Evolutionary conservation across 768 basidiomycete species (phyloP), one percentile per base, ranked within the genome.

Genomic region (Ephemerocybe angulata): DNA sequence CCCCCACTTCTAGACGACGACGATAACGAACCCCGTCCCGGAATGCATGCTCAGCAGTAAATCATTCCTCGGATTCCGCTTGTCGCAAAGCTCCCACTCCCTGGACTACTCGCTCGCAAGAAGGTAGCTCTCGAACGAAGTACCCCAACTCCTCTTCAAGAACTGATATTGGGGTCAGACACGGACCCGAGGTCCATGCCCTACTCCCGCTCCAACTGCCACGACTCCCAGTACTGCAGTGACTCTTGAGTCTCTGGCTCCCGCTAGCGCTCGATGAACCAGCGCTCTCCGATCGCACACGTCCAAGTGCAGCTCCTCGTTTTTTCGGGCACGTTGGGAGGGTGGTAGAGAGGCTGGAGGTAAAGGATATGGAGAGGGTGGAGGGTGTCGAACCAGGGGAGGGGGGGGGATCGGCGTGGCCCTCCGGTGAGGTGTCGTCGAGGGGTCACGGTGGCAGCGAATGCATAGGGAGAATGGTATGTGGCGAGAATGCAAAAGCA

Each of bases 311-410:
- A 40, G n/a, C 3, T n/a, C n/a, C n/a, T n/a, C n/a, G n/a, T n/a
- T n/a, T n/a, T n/a, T n/a, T n/a, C n/a, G n/a, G n/a, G n/a, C n/a
- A n/a, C n/a, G n/a, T n/a, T n/a, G n/a, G n/a, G n/a, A n/a, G n/a
- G n/a, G 40, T 11, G 21, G 28, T 24, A 59, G 24, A 67, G 57
- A 60, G 87, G 64, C 86, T 88, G 22, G 84, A 75, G 44, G 75
- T 71, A 55, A 87, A 63, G 15, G 80, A 82, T 29, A 85, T 82
- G 38, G 79, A 77, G n/a, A n/a, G n/a, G n/a, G n/a, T n/a, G n/a
- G 52, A 86, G 50, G 41, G 71, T 78, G 62, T 88, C 87, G 10
- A 78, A 74, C 80, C 83, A 88, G n/a, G 87, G 87, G 56, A 75
- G 75, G 11, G n/a, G 13, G 13, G 5, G 46, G 46, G n/a, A n/a